Conservation (phyloP, 2,329 filamentous ascomycete genomes). For the Neophaeococcomyces aloes region DNA sequence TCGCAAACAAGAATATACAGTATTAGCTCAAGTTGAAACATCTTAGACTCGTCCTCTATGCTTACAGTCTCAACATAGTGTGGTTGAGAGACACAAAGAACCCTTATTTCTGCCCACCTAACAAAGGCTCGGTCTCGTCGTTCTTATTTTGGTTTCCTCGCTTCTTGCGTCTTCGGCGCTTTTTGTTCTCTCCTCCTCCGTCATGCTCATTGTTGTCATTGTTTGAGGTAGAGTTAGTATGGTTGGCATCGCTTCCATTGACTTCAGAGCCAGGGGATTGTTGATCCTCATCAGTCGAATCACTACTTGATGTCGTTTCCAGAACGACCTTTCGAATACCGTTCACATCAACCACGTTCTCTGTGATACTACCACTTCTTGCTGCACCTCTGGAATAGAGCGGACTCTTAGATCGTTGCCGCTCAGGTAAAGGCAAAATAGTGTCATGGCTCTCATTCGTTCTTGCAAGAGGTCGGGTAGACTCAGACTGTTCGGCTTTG, state of each 20-base stretch:
- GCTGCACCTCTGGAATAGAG: conserved; percentile 40
- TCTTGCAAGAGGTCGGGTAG: conserved; percentile 5
- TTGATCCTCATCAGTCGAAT: conserved; percentile 29
- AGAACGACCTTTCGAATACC: conserved; percentile 68
- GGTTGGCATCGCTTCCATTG: not conserved
- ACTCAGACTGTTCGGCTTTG: conserved; percentile 21
- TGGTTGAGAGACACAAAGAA: conserved; percentile 1
- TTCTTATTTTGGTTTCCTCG: conserved; percentile 3
- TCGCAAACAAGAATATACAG: too few species aligned
- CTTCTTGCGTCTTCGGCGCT: conserved; percentile 10
- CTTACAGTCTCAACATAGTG: not conserved
- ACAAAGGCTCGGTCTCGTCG: conserved; percentile 8
- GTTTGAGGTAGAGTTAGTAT: not conserved
- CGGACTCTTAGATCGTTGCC: conserved; percentile 23
- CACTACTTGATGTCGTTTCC: conserved; percentile 53
- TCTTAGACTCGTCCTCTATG: not conserved
- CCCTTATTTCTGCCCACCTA: conserved; percentile 6
- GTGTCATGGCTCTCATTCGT: conserved; percentile 17
- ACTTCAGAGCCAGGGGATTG: not conserved
- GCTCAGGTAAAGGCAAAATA: conserved; percentile 20
- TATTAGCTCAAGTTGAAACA: not conserved
- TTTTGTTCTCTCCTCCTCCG: conserved; percentile 5
- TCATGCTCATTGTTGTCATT: not conserved
- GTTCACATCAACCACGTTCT: conserved; percentile 63
- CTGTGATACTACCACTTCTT: conserved; percentile 66